These are phyloP conservation scores for Hygrocybe punicea DNA, from an alignment of 768 basidiomycete species.

Conservation along the genomic window DNA sequence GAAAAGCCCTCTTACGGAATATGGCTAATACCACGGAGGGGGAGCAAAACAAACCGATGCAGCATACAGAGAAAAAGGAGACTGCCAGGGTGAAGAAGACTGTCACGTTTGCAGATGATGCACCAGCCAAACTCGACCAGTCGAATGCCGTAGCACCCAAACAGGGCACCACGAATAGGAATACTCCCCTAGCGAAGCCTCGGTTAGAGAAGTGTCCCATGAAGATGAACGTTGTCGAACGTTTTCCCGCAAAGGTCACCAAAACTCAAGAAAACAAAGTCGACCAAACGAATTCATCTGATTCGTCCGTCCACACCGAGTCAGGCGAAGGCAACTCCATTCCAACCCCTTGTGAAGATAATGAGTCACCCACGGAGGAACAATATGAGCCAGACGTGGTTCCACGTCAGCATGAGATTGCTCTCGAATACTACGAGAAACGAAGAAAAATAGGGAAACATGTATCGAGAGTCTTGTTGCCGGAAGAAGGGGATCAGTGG, in stretches of 20 bases:
- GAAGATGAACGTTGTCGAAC: conserved; percentile 69
- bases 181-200: conserved; percentile 37
- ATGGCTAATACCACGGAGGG: conserved; percentile 40
- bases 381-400: conserved; percentile 59
- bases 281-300: conserved; percentile 53
- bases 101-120: conserved; percentile 58
- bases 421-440: conserved; percentile 65
- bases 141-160: conserved; percentile 55
- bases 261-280: conserved; percentile 16
- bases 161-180: conserved; percentile 39
- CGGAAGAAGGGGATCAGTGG: conserved; percentile 42
- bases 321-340: conserved; percentile 25
- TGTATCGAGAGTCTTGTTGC: conserved; percentile 48
- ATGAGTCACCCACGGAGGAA: conserved; percentile 41
- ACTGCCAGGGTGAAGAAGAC: conserved; percentile 44
- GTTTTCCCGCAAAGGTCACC: conserved; percentile 39
- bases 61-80: conserved; percentile 6
- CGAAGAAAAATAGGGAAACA: conserved; percentile 54
- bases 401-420: conserved; percentile 70
- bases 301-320: conserved; percentile 27
- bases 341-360: conserved; percentile 26
- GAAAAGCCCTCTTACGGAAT: conserved; percentile 56
- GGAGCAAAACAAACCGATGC: conserved; percentile 36
- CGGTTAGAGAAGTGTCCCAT: conserved; percentile 46
- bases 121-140: conserved; percentile 35